A percentile compares a stretch with the other conserved stretches of the same genome.
Evolutionary conservation across 257 asterid species (phyloP).

Genomic region (Coffea eugenioides): DNA sequence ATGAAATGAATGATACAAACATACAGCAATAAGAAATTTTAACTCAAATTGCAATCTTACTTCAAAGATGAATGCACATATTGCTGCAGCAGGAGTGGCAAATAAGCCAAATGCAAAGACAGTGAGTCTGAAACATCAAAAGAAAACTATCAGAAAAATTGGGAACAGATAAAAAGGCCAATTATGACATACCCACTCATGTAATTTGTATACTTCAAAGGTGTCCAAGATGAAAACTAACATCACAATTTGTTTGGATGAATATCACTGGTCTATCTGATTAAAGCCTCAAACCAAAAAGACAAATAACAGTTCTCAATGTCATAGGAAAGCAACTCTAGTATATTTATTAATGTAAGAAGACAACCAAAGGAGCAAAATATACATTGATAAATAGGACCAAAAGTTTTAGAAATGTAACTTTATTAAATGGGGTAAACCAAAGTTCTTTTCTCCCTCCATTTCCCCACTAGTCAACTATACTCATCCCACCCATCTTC

Average conservation of each 20-base stretch:
- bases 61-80: conserved; percentile 29
- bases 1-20: not conserved
- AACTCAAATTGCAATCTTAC: conserved; percentile 18
- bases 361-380: not conserved
- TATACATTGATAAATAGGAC: too few relatives aligned
- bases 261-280: not conserved
- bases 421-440: too few relatives aligned
- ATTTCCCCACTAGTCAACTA: too few relatives aligned
- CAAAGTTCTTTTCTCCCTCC: too few relatives aligned
- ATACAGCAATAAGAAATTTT: not conserved
- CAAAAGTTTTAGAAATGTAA: too few relatives aligned
- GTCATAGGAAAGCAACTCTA: not conserved
- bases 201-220: not conserved
- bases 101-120: conserved; percentile 37
- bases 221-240: not conserved
- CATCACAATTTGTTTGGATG: not conserved
- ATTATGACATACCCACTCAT: not conserved
- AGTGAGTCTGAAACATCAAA: conserved; percentile 33
- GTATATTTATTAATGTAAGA: not conserved
- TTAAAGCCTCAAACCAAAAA: not conserved
- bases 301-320: not conserved
- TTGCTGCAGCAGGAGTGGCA: conserved; percentile 40
- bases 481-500: too few relatives aligned
- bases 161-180: not conserved
- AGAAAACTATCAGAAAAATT: not conserved